These are phyloP conservation scores for Porogramme epimiltina DNA, from an alignment of 1,284 basidiomycete genomes.

Conservation along the genomic window DNA sequence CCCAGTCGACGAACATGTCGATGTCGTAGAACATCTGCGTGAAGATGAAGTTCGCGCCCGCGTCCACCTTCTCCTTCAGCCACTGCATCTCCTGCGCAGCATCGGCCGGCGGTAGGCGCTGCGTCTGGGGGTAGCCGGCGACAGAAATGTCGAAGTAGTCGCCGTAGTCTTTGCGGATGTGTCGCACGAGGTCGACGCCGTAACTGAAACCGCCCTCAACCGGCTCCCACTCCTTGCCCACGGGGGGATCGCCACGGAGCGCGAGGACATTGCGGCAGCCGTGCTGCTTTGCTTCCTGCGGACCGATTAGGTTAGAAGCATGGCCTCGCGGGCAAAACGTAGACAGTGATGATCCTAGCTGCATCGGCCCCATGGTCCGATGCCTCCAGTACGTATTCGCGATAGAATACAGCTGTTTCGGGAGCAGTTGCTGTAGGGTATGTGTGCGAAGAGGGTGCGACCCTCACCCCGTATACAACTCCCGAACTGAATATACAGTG, in stretches of 20 bases:
- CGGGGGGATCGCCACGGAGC: constrained; percentile 90
- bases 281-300: constrained; percentile 85
- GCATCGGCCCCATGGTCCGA: neutral
- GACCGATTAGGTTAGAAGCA: neutral
- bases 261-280: constrained; percentile 97
- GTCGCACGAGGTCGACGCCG: constrained; percentile 87
- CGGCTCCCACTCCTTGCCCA: constrained; percentile 89
- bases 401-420: too few species aligned
- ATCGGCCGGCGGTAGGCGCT: constrained; percentile 68
- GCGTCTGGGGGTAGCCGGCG: constrained; percentile 85
- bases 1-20: constrained; percentile 85
- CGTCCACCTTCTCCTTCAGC: constrained; percentile 87
- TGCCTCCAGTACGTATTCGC: too few species aligned
- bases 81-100: constrained; percentile 83
- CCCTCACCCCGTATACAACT: too few species aligned
- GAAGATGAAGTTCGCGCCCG: constrained; percentile 89
- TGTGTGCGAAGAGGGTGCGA: too few species aligned
- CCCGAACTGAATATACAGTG: too few species aligned
- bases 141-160: constrained; percentile 96
- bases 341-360: neutral
- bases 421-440: too few species aligned
- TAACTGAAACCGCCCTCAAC: constrained; percentile 88
- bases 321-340: neutral
- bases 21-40: constrained; percentile 97
- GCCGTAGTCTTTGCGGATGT: constrained; percentile 81